Base-by-base conservation (phyloP, 2,329 filamentous ascomycete species). In the Claviceps humidiphila region DNA sequence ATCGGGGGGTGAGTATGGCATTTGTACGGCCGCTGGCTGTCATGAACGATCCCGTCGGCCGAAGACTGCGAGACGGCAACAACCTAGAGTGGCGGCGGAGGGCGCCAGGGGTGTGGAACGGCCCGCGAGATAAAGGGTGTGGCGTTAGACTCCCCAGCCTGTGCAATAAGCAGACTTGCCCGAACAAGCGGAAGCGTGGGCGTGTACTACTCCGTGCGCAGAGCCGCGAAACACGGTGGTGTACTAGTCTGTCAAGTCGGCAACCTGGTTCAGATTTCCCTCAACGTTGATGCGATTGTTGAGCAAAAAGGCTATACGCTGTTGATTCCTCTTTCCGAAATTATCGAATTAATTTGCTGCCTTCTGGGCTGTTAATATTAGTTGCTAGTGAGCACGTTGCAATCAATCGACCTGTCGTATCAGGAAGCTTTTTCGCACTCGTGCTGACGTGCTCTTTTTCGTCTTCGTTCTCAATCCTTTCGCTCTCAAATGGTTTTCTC, bases 1-100 rank as follows among this genome's bases (percentile, higher is more conserved):
- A 70, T 77, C 76, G 76, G 79, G 80, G 79, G 80, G 73, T 73
- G 76, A 74, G 70, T 74, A 76, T 74, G 80, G 78, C 80, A 84
- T 84, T 82, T 80, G 64, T 66, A 66, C 40, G 48, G 47, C 50
- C 30, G 40, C 40, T 41, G 38, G 41, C 30, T 37, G 34, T 14
- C 41, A 40, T 48, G 20, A 54, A 39, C 34, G 26, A 34, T 51
- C 30, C 14, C 17, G 42, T 44, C 42, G 42, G 42, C 13, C 42
- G 22, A 22, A 26, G 42, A 44, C 11, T 44, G 9, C 14, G 17
- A 30, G 45, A 47, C 34, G 37, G 45, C 37, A 52, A 40, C 30
- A 40, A 30, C 37, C 34, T 17, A 34, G 34, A 30, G 5, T 2
- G 47, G 34, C 66, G 64, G 67, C 68, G 41, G 57, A 57, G 54